Conservation (phyloP, 805 yeast genomes). For the Ogataea ganodermae region DNA sequence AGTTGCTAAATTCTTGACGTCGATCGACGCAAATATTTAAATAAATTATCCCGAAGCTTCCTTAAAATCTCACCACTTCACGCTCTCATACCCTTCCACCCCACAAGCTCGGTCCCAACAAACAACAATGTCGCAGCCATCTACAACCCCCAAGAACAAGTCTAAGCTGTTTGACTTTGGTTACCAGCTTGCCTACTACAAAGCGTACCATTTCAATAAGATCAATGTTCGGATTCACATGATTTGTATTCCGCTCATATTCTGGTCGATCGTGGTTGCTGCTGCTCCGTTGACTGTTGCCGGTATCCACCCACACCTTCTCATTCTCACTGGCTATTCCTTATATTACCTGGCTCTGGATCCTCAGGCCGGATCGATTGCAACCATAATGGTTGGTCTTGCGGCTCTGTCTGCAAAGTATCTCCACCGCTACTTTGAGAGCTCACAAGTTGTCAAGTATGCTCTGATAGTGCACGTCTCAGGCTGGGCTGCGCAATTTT, state of each 20-base stretch:
- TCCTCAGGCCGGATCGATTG: conserved; percentile 46
- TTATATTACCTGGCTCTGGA: conserved; percentile 63
- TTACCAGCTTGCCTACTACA: conserved; percentile 63
- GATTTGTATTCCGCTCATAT: conserved; percentile 76
- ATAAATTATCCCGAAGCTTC: too few relatives aligned
- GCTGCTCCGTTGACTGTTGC: conserved; percentile 14
- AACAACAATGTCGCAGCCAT: neutral
- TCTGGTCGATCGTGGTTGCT: conserved; percentile 53
- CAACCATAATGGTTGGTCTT: conserved; percentile 39
- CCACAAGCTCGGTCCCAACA: neutral
- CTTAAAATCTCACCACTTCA: neutral
- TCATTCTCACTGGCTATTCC: conserved; percentile 50
- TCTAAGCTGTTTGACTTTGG: conserved; percentile 38
- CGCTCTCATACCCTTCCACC: too few relatives aligned
- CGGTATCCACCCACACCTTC: conserved; percentile 47
- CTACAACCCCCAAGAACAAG: conserved; percentile 1
- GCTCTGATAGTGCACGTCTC: conserved; percentile 48
- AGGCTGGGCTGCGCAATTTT: conserved; percentile 82
- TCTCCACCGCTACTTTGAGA: conserved; percentile 17
- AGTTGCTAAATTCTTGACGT: too few relatives aligned
- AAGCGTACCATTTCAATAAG: conserved; percentile 37
- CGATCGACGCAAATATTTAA: too few relatives aligned
- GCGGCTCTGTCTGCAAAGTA: conserved; percentile 19
- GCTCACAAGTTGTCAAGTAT: conserved; percentile 27
- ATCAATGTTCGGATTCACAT: conserved; percentile 76